A percentile compares a stretch with the other conserved stretches of the same genome.
phyloP scores from a whole-genome alignment of 345 rosid genomes.

The Pugionium cornutum region DNA sequence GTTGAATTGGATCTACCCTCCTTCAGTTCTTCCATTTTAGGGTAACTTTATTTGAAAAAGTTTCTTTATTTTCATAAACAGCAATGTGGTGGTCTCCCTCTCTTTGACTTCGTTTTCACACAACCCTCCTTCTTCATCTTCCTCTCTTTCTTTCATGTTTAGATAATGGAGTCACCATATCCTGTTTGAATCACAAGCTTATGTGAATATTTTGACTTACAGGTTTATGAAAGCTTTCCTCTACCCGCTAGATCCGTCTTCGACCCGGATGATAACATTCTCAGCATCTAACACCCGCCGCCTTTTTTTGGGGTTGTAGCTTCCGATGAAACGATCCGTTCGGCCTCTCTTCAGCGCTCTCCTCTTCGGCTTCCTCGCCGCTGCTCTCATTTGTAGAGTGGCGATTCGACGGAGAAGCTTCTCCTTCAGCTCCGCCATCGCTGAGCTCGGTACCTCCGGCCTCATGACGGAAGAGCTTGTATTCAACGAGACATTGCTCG shows the following conservation, averaged over 20 bases:
- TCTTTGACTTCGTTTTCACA: constrained; percentile 24
- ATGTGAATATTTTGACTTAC: not conserved
- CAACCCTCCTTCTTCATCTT: not conserved
- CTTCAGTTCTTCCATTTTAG: constrained; percentile 11
- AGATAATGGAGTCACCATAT: not conserved
- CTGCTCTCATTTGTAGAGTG: constrained; percentile 55
- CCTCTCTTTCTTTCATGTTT: not conserved
- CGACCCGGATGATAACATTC: constrained; percentile 15
- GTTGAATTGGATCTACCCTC: constrained; percentile 16
- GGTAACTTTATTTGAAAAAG: not conserved
- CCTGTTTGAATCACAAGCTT: not conserved
- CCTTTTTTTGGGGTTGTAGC: constrained; percentile 30
- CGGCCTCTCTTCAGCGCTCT: constrained; percentile 63
- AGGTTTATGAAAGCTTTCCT: not conserved
- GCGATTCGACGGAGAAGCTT: constrained; percentile 46
- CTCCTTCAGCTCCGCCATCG: constrained; percentile 40
- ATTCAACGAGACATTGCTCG: constrained; percentile 69
- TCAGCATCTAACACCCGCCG: not conserved
- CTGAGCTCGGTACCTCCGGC: constrained; percentile 38
- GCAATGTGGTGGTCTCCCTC: constrained; percentile 23
- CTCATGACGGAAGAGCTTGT: constrained; percentile 33
- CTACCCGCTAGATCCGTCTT: constrained; percentile 39
- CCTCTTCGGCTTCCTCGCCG: constrained; percentile 54
- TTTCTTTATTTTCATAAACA: not conserved
- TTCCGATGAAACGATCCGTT: constrained; percentile 67